Evolutionary conservation across 768 basidiomycete genomes (phyloP), one percentile per base, ranked within the genome.

Genomic region (Suillus paluster): DNA sequence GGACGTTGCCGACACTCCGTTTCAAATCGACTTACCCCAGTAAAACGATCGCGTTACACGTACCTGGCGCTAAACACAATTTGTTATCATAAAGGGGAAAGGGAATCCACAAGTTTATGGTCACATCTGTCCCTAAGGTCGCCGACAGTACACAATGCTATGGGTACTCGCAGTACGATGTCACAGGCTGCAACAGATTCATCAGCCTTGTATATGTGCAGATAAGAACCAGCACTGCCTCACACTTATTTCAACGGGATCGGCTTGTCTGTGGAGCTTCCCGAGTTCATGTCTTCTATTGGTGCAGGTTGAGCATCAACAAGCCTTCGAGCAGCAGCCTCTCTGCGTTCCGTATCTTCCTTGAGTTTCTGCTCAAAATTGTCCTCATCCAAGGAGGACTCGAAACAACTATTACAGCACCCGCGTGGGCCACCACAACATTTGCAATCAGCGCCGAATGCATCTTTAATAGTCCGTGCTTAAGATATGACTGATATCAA

Each of bases 271-370:
- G 49, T 19, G 10, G 27, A 50, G 27, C 49, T 27, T n/a, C 30
- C 48, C 4, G 9, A 11, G 48, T 11, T 49, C 73, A 73, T 73
- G 45, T 45, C 65, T 0, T 60, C 61, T 23, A 61, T 66, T 21
- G 65, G 70, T 17, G 33, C 57, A n/a, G 71, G 74, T 33, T 76
- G 73, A 48, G 67, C 63, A 17, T 60, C 59, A 10, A 68, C 63
- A 23, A 65, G 65, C 53, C 58, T 55, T 23, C 56, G 30, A 33
- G 42, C 42, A 42, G 58, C 61, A 30, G 49, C 49, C 19, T 50
- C 49, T 50, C 49, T 59, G 25, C 58, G 58, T 39, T 59, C 58
- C 52, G 50, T 34, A 14, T 59, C 48, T 46, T 54, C 25, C 33
- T 11, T 59, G 30, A 59, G 36, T 11, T 59, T 27, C 36, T 36